Percentiles rank a stretch among this genome's conserved stretches.
Conservation (phyloP, 495 filamentous ascomycete genomes). For the Neurospora intermedia region DNA sequence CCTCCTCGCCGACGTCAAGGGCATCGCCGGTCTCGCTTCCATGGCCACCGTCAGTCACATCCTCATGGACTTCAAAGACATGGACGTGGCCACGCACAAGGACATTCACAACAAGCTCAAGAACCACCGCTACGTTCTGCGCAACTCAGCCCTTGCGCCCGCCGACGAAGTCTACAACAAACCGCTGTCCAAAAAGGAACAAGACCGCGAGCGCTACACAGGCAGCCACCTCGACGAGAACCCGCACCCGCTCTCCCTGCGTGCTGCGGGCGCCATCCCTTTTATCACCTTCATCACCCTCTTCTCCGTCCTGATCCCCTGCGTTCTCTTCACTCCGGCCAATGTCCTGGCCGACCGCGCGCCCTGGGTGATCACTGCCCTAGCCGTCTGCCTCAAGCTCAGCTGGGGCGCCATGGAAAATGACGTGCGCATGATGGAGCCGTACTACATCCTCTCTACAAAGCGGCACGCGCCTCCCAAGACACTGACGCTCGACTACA, state of each 20-base stretch:
- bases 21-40: constrained; percentile 62
- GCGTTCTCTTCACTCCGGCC: constrained; percentile 46
- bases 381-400: constrained; percentile 56
- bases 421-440: constrained; percentile 62
- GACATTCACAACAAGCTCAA: constrained; percentile 56
- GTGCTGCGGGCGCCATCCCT: constrained; percentile 44
- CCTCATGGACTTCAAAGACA: constrained; percentile 60
- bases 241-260: constrained; percentile 61
- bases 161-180: constrained; percentile 23
- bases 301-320: constrained; percentile 41
- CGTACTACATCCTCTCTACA: constrained; percentile 54
- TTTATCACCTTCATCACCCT: constrained; percentile 40
- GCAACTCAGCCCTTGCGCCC: constrained; percentile 53
- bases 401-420: constrained; percentile 60
- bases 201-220: constrained; percentile 24
- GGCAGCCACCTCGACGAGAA: constrained; percentile 37
- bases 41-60: constrained; percentile 66
- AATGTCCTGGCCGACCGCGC: constrained; percentile 45
- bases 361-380: constrained; percentile 51
- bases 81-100: constrained; percentile 53
- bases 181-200: constrained; percentile 17
- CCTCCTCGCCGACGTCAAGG: constrained; percentile 55
- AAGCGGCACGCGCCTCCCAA: constrained; percentile 49
- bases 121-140: constrained; percentile 53
- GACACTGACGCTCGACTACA: constrained; percentile 61